Evolutionary conservation across 768 basidiomycete species (phyloP), one percentile per base, ranked within the genome.

Genomic region (Austroboletus eburneus): DNA sequence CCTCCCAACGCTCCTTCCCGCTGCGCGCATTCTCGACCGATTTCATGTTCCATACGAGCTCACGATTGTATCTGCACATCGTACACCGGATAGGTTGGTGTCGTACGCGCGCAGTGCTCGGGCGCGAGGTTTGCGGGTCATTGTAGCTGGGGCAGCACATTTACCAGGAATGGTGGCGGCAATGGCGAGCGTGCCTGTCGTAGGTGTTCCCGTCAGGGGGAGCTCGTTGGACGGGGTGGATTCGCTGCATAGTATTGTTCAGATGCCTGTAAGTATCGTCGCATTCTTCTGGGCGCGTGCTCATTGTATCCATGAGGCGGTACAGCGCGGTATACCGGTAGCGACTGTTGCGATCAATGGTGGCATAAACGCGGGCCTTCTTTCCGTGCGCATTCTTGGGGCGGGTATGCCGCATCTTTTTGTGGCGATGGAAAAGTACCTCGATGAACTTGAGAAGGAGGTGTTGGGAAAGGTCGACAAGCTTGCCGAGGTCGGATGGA

Each of bases 301-400:
- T 54, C 21, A 38, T 34, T 43, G 38, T 39, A 10, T 27, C 23
- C 39, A 18, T n/a, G 40, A 36, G 40, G 5, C 42, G 4, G 20
- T 7, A 25, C 36, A 96, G 94, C 81, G 95, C 30, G 96, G 95
- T 16, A 88, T 98, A 48, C 96, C 96, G 4, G 92, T 95, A 13
- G 96, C 96, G 4, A 97, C 95, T 3, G 93, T 97, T 16, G 95
- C 94, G 0, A 97, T 98, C 64, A 92, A 94, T 65, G 96, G 96
- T 58, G 82, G 88, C 16, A 90, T 81, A 46, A 99, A 98, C 59
- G 96, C 94, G 1, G 96, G 85, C 1, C 70, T 99, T 2, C 78
- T 98, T 13, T 93, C 95, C 0, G 80, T 94, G 5, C 81, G 95
- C 12, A 93, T 97, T n/a, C 73, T 99, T 5, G 81, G 83, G 1